phyloP scores from a whole-genome alignment of 2,329 filamentous ascomycete species.

The Colletotrichum musae region DNA sequence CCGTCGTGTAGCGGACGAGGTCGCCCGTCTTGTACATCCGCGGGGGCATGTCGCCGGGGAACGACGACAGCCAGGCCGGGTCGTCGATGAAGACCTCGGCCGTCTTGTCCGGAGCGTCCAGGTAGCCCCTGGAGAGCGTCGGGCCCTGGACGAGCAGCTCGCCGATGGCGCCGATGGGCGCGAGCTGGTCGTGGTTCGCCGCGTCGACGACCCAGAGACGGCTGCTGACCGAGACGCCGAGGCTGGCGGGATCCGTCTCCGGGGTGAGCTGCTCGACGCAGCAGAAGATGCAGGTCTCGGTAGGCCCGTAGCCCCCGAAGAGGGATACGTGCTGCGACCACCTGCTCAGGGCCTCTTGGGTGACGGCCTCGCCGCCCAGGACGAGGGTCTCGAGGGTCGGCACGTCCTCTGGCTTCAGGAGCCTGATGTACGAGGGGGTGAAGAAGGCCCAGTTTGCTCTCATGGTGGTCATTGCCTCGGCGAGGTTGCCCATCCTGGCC shows the following conservation, averaged over 20 bases:
- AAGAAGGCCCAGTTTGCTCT: not conserved
- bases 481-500: not conserved
- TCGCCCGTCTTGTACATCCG: constrained; percentile 63
- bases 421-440: constrained; percentile 4
- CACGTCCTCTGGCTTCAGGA: constrained; percentile 29
- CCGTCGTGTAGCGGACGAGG: constrained; percentile 52
- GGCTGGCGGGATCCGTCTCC: not conserved
- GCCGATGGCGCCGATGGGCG: constrained; percentile 46
- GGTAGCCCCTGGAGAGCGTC: constrained; percentile 23
- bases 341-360: constrained; percentile 2
- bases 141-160: constrained; percentile 32
- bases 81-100: constrained; percentile 43
- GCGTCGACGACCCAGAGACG: constrained; percentile 48
- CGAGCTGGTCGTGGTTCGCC: constrained; percentile 43
- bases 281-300: constrained; percentile 40
- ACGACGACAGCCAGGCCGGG: not conserved
- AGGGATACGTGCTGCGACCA: constrained; percentile 24
- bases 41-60: constrained; percentile 50
- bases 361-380: constrained; percentile 43
- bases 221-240: constrained; percentile 30
- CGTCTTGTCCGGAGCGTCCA: constrained; percentile 35
- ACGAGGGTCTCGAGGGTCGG: constrained; percentile 34
- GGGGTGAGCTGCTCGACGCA: constrained; percentile 8
- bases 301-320: constrained; percentile 42
- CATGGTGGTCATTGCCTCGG: not conserved